Evolutionary conservation across 2,329 filamentous ascomycete genomes (phyloP), one percentile per base, ranked within the genome.

Genomic region (Hirsutella minnesotensis): DNA sequence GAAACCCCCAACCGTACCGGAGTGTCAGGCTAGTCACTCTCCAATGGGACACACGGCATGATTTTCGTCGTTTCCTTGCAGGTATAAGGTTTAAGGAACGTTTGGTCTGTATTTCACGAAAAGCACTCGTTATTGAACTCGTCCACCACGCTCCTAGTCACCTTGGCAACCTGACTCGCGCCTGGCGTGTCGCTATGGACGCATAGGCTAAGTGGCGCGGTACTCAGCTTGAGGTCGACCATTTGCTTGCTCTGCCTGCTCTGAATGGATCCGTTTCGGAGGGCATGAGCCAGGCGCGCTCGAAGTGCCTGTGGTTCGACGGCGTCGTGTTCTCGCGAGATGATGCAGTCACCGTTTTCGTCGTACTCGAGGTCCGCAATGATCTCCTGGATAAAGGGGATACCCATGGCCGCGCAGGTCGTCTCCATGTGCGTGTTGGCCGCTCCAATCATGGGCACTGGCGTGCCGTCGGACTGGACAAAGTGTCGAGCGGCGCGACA

Each of bases 381-480:
- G 13, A 52, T 12, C 29, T 53, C 52, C 10, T 42, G 43, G 13
- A 45, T 34, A 9, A 46, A 47, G 10, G 46, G 42, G 3, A 55
- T 39, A 0, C 47, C 51, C 29, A 47, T 41, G 36, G 51, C 46
- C 2, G n/a, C 44, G 30, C 52, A 54, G 29, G 51, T 47, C 4
- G 47, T 21, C 29, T 47, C 43, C 29, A 42, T 42, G 15, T 38
- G 35, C 16, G 41, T 42, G 41, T 22, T 22, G 5, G 41, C 5
- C 10, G 41, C 41, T 18, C 41, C 41, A 19, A 42, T 42, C 27
- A 42, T 38, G 19, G 41, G 41, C 35, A 42, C 41, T 39, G 51
- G 53, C 3, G 50, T 53, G 36, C 59, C 60, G 4, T 60, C 53
- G 0, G 59, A 58, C 3, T 57, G 53, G 3, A 52, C 43, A 31